Percentiles rank a stretch among this genome's conserved stretches.
These are phyloP conservation scores for Acanthamoeba triangularis DNA, from an alignment of 208 protist species.

Conservation along the genomic window DNA sequence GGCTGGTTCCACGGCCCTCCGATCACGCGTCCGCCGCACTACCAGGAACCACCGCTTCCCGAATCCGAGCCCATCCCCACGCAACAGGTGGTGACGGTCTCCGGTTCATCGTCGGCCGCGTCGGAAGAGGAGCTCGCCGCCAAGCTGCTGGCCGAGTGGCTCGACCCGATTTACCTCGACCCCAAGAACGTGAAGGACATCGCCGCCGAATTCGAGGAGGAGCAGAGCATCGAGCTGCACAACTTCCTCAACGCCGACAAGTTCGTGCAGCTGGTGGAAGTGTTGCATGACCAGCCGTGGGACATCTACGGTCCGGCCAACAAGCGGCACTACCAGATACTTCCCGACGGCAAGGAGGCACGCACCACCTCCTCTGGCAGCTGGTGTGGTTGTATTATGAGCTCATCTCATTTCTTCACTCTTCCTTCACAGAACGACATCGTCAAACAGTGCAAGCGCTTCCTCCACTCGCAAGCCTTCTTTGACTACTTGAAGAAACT, in stretches of 20 bases:
- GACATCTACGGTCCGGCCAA: slow-evolving; percentile 24
- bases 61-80: background rate
- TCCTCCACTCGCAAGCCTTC: slow-evolving; percentile 19
- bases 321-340: slow-evolving; percentile 47
- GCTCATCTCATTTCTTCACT: no score
- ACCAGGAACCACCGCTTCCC: slow-evolving; percentile 29
- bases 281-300: slow-evolving; percentile 43
- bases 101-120: background rate
- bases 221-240: slow-evolving; percentile 55
- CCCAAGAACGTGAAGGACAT: slow-evolving; percentile 17
- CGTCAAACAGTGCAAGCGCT: slow-evolving; percentile 31
- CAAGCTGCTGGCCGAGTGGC: slow-evolving; percentile 16
- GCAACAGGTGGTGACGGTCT: background rate
- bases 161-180: slow-evolving; percentile 45
- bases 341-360: slow-evolving; percentile 15
- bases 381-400: no score
- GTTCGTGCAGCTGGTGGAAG: slow-evolving; percentile 36
- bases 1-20: slow-evolving; percentile 59
- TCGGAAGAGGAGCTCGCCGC: background rate
- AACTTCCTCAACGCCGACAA: slow-evolving; percentile 24
- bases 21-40: background rate
- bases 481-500: slow-evolving; percentile 28
- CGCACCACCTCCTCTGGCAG: background rate
- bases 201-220: slow-evolving; percentile 17
- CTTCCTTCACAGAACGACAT: background rate